Evolutionary conservation across 768 basidiomycete genomes (phyloP).

Genomic region (Xerocomellus intermedius): DNA sequence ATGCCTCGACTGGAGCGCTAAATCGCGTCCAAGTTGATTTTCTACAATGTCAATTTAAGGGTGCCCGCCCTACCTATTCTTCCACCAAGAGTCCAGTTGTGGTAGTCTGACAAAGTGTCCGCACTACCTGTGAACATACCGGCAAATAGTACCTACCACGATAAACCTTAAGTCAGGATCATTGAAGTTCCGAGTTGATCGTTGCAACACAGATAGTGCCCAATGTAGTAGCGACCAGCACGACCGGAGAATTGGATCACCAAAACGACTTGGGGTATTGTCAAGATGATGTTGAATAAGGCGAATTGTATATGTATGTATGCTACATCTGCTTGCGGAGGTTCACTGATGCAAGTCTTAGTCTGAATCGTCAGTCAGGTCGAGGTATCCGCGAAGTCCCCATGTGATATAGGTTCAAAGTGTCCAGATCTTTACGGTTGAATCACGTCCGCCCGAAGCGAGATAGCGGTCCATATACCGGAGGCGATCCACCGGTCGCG

Average conservation of each 20-base stretch:
- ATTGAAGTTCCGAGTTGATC: not conserved
- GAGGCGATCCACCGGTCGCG: conserved; percentile 78
- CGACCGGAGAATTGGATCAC: not conserved
- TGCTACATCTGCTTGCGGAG: conserved; percentile 27
- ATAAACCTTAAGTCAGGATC: not conserved
- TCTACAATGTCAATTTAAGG: not conserved
- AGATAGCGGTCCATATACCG: conserved; percentile 97
- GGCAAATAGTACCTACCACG: not conserved
- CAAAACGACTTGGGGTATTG: not conserved
- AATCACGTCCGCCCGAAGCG: conserved; percentile 85
- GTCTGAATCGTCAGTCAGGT: conserved; percentile 12
- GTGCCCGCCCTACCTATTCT: not conserved
- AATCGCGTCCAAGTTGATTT: too few relatives aligned
- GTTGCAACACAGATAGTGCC: not conserved
- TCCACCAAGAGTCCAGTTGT: not conserved
- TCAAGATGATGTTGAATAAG: conserved; percentile 8
- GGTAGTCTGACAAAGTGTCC: not conserved
- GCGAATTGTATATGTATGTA: conserved; percentile 15
- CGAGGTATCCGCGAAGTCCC: conserved; percentile 14
- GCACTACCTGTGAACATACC: not conserved
- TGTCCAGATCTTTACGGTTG: conserved; percentile 90
- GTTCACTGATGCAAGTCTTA: conserved; percentile 20
- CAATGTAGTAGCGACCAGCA: not conserved
- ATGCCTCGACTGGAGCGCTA: not conserved
- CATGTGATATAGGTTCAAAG: conserved; percentile 45